These are phyloP conservation scores for Jamesozyma lodderae DNA, from an alignment of 805 yeast species.

Conservation along the genomic window DNA sequence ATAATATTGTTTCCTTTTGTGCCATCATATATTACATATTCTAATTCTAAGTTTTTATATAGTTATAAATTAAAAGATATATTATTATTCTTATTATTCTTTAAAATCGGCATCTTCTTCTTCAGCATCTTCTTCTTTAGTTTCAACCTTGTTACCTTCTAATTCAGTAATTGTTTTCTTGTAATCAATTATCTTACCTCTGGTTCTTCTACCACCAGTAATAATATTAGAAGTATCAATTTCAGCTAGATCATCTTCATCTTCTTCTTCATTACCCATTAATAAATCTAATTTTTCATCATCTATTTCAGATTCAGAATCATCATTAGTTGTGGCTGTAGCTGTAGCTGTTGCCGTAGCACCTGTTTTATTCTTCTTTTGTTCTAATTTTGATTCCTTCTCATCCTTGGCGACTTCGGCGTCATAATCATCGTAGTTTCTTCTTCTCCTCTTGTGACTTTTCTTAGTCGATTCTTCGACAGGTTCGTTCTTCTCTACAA, in stretches of 20 bases:
- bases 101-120: conserved; percentile 20
- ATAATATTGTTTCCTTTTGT: no score
- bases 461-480: conserved; percentile 7
- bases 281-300: conserved; percentile 43
- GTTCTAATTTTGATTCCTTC: conserved; percentile 31
- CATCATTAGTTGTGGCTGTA: conserved; percentile 29
- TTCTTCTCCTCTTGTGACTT: conserved; percentile 29
- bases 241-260: conserved; percentile 70
- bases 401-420: conserved; percentile 54
- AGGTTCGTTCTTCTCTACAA: conserved; percentile 6
- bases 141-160: conserved; percentile 39
- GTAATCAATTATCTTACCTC: conserved; percentile 83
- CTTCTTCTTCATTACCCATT: conserved; percentile 49
- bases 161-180: conserved; percentile 69
- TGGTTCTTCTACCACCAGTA: conserved; percentile 77
- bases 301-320: conserved; percentile 40
- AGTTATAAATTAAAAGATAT: no score
- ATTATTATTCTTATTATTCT: conserved; percentile 45
- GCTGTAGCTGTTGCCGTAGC: not conserved
- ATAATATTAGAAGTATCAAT: conserved; percentile 79
- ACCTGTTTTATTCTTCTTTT: conserved; percentile 20
- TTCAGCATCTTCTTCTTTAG: conserved; percentile 34
- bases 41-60: no score
- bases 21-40: no score
- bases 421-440: conserved; percentile 50